phyloP scores from a whole-genome alignment of 1,139 yeast species.

The Diutina catenulata region DNA sequence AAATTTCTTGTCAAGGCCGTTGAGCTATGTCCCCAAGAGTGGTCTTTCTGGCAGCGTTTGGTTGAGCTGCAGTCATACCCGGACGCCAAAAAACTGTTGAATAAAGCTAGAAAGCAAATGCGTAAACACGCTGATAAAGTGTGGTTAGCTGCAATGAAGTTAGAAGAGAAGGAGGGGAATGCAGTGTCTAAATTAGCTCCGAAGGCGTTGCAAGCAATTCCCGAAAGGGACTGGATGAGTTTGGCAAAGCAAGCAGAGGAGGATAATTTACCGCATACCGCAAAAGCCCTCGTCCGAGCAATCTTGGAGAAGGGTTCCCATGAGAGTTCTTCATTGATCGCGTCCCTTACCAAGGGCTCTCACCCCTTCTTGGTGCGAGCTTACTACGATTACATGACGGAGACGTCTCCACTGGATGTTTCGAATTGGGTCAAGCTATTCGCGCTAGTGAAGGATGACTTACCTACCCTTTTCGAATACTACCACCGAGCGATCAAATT shows the following conservation, averaged over 20 bases:
- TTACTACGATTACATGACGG: not conserved
- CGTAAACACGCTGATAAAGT: constrained; percentile 38
- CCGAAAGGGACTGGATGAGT: not conserved
- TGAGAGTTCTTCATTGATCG: not conserved
- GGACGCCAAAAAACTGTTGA: constrained; percentile 44
- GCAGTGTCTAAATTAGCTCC: constrained; percentile 26
- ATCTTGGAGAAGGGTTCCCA: not conserved
- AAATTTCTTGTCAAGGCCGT: constrained; percentile 52
- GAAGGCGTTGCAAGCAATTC: constrained; percentile 8
- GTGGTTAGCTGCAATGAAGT: constrained; percentile 61
- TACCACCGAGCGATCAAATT: not conserved
- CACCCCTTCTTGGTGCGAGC: not conserved
- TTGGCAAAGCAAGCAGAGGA: not conserved
- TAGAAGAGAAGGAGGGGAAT: constrained; percentile 45
- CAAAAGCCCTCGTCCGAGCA: not conserved
- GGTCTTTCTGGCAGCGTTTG: constrained; percentile 49
- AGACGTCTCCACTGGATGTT: not conserved
- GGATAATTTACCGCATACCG: not conserved
- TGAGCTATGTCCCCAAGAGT: constrained; percentile 52
- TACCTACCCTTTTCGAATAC: not conserved
- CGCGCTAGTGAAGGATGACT: not conserved
- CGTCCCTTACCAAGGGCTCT: no score
- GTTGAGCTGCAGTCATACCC: constrained; percentile 33
- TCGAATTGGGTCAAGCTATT: not conserved
- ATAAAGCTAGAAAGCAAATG: constrained; percentile 46